phyloP scores from a whole-genome alignment of 345 rosid genomes.

The Moringa oleifera region DNA sequence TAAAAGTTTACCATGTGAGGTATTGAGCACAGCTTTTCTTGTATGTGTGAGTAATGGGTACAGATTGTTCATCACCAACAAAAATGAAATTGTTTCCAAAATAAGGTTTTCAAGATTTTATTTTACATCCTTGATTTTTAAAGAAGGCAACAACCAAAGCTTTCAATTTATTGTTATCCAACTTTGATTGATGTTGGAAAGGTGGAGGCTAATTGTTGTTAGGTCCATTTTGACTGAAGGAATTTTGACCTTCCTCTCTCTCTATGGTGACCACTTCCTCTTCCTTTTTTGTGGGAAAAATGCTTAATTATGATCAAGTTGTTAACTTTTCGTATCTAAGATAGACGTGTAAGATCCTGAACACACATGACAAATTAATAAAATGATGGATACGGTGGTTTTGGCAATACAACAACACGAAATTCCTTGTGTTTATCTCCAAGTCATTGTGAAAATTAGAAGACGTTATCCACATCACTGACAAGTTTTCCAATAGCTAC shows the following conservation, averaged over 20 bases:
- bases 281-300: neutral
- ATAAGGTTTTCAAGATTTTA: neutral
- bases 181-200: neutral
- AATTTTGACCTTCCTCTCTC: neutral
- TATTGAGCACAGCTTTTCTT: neutral
- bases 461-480: neutral
- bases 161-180: neutral
- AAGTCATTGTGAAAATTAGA: neutral
- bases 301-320: conserved; percentile 3
- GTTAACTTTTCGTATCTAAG: neutral
- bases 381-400: conserved; percentile 3
- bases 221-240: neutral
- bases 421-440: neutral
- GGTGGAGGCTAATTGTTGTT: neutral
- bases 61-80: neutral
- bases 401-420: neutral
- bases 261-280: neutral
- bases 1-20: neutral
- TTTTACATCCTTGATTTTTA: neutral
- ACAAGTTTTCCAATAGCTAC: neutral
- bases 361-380: neutral
- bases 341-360: neutral
- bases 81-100: neutral
- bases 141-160: neutral
- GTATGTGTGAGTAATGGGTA: no score